Conservation (phyloP, 2,329 filamentous ascomycete species). For the Penicillium palitans region DNA sequence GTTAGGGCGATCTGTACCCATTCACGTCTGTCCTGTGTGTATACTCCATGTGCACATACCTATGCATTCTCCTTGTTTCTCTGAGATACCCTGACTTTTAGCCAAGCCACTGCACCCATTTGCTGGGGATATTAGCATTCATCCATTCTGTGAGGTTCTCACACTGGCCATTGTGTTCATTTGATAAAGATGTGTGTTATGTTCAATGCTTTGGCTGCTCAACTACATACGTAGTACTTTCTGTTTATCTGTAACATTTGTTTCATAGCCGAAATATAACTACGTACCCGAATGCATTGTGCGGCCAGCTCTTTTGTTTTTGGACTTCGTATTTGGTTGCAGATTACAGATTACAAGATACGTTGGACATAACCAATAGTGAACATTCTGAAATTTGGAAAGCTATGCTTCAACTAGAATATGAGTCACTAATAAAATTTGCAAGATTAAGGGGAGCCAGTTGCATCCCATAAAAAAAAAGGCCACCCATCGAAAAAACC, state of each 20-base stretch:
- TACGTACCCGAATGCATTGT: background rate
- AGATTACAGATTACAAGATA: background rate
- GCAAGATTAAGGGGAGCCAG: slow-evolving; percentile 9
- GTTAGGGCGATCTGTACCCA: background rate
- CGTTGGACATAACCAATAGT: background rate
- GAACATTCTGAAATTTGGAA: slow-evolving; percentile 5
- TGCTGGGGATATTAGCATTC: background rate
- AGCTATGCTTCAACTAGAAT: slow-evolving; percentile 12
- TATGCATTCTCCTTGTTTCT: slow-evolving; percentile 11
- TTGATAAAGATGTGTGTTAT: background rate
- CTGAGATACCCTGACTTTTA: slow-evolving; percentile 13
- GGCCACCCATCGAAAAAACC: background rate
- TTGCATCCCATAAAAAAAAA: slow-evolving; percentile 7
- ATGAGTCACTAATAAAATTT: slow-evolving; percentile 9
- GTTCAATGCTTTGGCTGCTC: background rate
- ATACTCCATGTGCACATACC: slow-evolving; percentile 11
- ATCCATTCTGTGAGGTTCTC: background rate
- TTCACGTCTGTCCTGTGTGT: slow-evolving; percentile 4
- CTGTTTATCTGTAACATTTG: background rate
- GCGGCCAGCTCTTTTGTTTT: background rate
- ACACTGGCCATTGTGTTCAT: background rate
- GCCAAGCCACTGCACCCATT: background rate
- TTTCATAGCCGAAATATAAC: background rate
- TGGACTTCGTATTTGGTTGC: background rate
- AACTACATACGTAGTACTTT: background rate